Conservation (phyloP, 73 alveolate species). For the Tetrahymena elliotti region DNA sequence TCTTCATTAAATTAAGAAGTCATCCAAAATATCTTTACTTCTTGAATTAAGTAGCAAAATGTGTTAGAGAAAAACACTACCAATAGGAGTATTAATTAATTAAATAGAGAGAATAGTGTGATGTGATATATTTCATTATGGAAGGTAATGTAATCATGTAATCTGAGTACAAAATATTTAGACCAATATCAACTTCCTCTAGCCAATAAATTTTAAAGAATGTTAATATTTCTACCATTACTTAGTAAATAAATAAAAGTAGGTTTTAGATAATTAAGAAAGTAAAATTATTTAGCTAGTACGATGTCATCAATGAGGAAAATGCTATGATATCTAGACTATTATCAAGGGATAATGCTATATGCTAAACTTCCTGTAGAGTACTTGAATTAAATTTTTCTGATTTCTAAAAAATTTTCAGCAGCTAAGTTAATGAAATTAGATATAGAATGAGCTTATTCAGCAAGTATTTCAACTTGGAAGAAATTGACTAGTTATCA, state of each 20-base stretch:
- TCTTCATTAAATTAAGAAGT: not conserved
- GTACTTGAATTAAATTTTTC: not conserved
- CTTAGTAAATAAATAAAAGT: not conserved
- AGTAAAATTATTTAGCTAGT: not conserved
- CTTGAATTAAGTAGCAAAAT: not conserved
- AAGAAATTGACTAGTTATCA: not conserved
- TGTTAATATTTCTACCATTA: not conserved
- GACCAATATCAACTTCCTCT: not conserved
- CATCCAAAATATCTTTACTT: not conserved
- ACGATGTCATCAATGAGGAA: not conserved
- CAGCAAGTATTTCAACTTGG: not conserved
- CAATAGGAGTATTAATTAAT: not conserved
- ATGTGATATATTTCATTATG: not conserved
- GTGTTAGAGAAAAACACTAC: not conserved
- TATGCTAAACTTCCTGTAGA: not conserved
- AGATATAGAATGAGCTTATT: not conserved
- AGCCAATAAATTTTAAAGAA: not conserved
- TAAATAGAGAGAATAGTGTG: not conserved
- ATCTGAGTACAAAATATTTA: not conserved
- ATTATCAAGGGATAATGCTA: not conserved
- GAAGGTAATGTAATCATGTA: not conserved
- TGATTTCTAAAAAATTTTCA: not conserved
- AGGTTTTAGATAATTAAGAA: not conserved
- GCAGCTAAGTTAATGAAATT: not conserved
- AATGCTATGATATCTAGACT: not conserved